phyloP scores from a whole-genome alignment of 257 asterid genomes.

The Thymus mandschuricus region DNA sequence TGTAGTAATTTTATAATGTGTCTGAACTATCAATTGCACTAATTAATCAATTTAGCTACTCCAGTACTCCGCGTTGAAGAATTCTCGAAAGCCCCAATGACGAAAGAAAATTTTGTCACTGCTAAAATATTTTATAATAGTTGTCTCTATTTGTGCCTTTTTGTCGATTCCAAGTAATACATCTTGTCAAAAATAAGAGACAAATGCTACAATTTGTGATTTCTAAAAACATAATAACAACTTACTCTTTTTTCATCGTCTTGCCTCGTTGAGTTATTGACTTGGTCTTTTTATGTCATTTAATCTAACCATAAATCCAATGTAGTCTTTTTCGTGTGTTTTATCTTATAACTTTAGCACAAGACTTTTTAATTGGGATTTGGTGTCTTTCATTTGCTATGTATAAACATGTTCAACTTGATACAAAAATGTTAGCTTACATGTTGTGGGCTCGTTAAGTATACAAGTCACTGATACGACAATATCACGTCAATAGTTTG shows the following conservation, averaged over 20 bases:
- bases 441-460: no score
- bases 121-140: neutral
- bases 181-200: slow-evolving; percentile 16
- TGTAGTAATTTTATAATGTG: no score
- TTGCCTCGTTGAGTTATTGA: slow-evolving; percentile 5
- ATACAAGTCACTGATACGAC: no score
- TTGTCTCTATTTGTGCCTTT: neutral
- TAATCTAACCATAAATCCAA: neutral
- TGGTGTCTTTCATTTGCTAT: neutral
- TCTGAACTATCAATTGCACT: no score
- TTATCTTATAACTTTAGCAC: neutral
- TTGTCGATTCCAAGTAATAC: slow-evolving; percentile 16
- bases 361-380: neutral
- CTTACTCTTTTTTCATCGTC: neutral
- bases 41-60: neutral
- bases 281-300: slow-evolving; percentile 10
- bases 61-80: slow-evolving; percentile 22
- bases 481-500: no score
- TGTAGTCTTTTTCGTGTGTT: neutral
- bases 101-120: slow-evolving; percentile 6
- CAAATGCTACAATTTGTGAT: slow-evolving; percentile 20
- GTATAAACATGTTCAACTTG: no score
- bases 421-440: no score
- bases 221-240: neutral
- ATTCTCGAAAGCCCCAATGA: slow-evolving; percentile 12